phyloP scores from a whole-genome alignment of 331 rosid species.

The Ulmus americana region DNA sequence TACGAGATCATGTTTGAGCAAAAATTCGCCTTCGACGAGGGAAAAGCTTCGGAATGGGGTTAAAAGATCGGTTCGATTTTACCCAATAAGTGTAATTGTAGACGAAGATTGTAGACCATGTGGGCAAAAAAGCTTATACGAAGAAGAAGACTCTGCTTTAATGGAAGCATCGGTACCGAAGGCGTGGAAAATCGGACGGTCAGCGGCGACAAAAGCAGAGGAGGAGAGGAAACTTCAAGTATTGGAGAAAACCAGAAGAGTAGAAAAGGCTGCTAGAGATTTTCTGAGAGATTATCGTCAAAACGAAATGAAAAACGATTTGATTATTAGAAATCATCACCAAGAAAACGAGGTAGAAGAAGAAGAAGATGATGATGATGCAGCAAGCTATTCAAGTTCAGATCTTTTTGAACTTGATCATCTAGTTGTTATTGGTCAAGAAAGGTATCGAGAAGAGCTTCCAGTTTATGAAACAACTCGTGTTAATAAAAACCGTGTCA shows the following conservation, averaged over 20 bases:
- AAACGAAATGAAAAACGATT: conserved; percentile 33
- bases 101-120: conserved; percentile 58
- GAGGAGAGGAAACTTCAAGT: conserved; percentile 23
- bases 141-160: conserved; percentile 27
- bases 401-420: conserved; percentile 97
- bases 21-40: conserved; percentile 46
- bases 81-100: conserved; percentile 64
- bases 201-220: conserved; percentile 24
- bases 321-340: conserved; percentile 18
- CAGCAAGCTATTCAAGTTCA: conserved; percentile 74
- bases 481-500: conserved; percentile 55
- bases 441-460: conserved; percentile 60
- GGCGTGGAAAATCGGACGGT: conserved; percentile 51
- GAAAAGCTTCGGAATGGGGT: conserved; percentile 42
- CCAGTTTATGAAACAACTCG: conserved; percentile 86
- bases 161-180: conserved; percentile 41
- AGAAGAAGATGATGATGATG: conserved; percentile 43
- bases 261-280: conserved; percentile 47
- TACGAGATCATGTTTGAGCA: conserved; percentile 76
- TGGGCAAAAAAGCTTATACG: conserved; percentile 53
- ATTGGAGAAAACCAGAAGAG: conserved; percentile 29
- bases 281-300: conserved; percentile 45
- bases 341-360: conserved; percentile 2
- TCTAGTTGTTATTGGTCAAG: conserved; percentile 30
- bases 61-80: conserved; percentile 64